Conservation (phyloP, 768 basidiomycete species). For the Kockovaella imperatae region DNA sequence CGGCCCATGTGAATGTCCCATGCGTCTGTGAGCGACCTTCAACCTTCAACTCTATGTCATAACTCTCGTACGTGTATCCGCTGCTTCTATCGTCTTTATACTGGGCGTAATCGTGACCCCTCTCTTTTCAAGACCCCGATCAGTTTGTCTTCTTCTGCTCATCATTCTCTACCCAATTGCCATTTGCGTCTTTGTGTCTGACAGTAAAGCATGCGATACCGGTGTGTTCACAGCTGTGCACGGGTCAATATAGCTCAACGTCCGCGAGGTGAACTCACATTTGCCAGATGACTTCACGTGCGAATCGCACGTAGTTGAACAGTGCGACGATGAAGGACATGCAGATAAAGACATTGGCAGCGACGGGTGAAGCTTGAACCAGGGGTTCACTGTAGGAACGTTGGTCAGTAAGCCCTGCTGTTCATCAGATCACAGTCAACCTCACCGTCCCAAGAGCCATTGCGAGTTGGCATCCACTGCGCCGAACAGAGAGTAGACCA, state of each 20-base stretch:
- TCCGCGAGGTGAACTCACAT: conserved; percentile 28
- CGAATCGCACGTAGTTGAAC: conserved; percentile 66
- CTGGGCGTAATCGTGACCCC: background rate
- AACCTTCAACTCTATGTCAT: too few species aligned
- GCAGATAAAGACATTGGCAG: conserved; percentile 64
- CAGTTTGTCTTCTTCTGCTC: conserved; percentile 19
- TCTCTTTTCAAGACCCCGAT: background rate
- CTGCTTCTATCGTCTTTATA: too few species aligned
- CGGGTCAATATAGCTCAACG: background rate
- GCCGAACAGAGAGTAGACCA: conserved; percentile 69
- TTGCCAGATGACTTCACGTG: conserved; percentile 63
- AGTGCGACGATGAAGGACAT: conserved; percentile 62
- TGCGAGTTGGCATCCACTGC: conserved; percentile 77
- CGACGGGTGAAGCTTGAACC: conserved; percentile 60
- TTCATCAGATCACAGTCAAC: background rate
- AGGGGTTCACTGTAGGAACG: conserved; percentile 55
- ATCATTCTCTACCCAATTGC: conserved; percentile 42
- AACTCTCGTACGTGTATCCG: too few species aligned
- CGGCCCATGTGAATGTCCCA: too few species aligned
- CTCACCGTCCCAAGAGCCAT: conserved; percentile 59
- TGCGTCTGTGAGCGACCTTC: too few species aligned
- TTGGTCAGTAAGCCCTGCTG: background rate
- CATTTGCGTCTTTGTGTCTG: conserved; percentile 60
- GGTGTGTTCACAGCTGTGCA: conserved; percentile 68
- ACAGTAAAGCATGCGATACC: conserved; percentile 95